phyloP scores from a whole-genome alignment of 2,329 filamentous ascomycete genomes.

The Aureobasidium sp. region DNA sequence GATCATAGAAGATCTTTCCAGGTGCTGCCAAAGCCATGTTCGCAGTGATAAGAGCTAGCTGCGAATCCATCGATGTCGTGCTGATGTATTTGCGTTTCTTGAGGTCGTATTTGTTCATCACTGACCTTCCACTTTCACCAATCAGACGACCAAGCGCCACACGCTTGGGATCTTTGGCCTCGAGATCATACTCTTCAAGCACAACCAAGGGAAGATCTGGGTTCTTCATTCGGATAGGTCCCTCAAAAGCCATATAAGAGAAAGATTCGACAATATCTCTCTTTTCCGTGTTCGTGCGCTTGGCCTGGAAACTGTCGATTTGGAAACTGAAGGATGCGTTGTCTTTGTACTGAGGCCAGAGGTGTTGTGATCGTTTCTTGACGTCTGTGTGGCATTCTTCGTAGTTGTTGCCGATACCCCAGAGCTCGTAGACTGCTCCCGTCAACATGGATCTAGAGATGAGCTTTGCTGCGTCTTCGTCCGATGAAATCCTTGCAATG shows the following conservation, averaged over 20 bases:
- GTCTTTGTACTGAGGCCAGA: slow-evolving; percentile 60
- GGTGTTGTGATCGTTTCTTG: slow-evolving; percentile 48
- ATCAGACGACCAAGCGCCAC: slow-evolving; percentile 69
- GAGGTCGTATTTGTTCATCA: slow-evolving; percentile 69
- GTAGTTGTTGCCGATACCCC: slow-evolving; percentile 66
- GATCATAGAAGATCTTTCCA: slow-evolving; percentile 85
- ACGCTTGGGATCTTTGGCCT: slow-evolving; percentile 48
- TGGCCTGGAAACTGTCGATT: slow-evolving; percentile 74
- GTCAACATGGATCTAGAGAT: slow-evolving; percentile 72
- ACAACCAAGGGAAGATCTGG: slow-evolving; percentile 71
- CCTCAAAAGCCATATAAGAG: slow-evolving; percentile 67
- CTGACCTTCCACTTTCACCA: slow-evolving; percentile 57
- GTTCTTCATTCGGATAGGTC: slow-evolving; percentile 67
- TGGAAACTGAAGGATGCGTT: slow-evolving; percentile 70
- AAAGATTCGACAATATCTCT: slow-evolving; percentile 76
- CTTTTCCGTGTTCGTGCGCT: slow-evolving; percentile 56
- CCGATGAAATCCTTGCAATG: slow-evolving; percentile 58
- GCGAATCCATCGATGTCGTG: slow-evolving; percentile 95
- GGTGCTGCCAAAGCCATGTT: slow-evolving; percentile 79
- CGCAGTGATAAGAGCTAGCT: slow-evolving; percentile 82
- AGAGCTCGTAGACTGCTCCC: slow-evolving; percentile 81
- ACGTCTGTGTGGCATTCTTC: slow-evolving; percentile 62
- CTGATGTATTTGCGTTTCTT: slow-evolving; percentile 93
- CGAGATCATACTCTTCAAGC: slow-evolving; percentile 67
- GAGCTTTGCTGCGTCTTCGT: slow-evolving; percentile 61